Base-by-base conservation (phyloP, 768 basidiomycete genomes). In the Melanogaster broomeanus region DNA sequence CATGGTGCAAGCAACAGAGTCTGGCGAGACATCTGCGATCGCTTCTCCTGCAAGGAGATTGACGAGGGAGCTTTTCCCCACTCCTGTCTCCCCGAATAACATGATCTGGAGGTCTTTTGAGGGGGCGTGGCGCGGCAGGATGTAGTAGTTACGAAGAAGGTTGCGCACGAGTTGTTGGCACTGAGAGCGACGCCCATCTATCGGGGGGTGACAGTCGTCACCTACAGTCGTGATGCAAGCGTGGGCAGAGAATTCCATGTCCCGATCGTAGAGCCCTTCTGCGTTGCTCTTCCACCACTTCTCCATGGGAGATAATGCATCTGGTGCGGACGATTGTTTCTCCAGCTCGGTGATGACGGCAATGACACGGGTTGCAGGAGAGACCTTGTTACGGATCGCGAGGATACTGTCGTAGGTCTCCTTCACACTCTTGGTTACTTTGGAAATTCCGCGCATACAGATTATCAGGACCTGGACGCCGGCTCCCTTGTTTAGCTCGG, bases 41-140 rank as follows among this genome's bases (percentile, higher is more conserved):
- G 46, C 67, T 59, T 49, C 71, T 53, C 63, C 68, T 6, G 62
- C 58, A 39, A 78, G 55, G 61, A 78, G 69, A 41, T 77, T 78
- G 43, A 68, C 55, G 30, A 68, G 55, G 10, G 69, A 71, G 25
- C 67, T 69, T 40, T 68, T 68, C 5, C 66, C 66, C n/a, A 60
- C 51, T n/a, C 76, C 76, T 0, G 72, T 65, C 46, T 76, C 72
- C 0, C 77, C 76, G 42, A 77, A 78, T 18, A 78, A 47, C 18
- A 77, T 59, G 42, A 77, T 43, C 38, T 76, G 63, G 24, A 65
- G 9, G n/a, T 62, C 61, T 21, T 55, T 62, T 3, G 63, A 58
- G 12, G 56, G 52, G 13, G 19, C 21, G 2, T 58, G 62, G 2
- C 46, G 58, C 12, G 58, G 54, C 21, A 41, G 56, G 25, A 60